Base-by-base conservation (phyloP, 2,329 filamentous ascomycete genomes). In the Tolypocladium amazonense region DNA sequence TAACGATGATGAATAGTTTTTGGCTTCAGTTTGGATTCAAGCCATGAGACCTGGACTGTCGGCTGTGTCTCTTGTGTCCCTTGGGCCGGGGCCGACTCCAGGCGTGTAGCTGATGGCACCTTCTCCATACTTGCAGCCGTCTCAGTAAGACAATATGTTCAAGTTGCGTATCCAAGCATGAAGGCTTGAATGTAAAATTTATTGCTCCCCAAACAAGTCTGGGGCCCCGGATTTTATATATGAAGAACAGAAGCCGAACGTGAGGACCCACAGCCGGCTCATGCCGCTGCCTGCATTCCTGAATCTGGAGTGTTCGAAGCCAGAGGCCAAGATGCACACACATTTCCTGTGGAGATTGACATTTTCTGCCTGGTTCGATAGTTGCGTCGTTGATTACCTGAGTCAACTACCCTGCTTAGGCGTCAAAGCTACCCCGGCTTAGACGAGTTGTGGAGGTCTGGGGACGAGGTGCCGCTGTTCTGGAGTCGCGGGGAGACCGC, bases 11-110 rank as follows among this genome's bases (percentile, higher is more conserved):
- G 54, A 30, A 59, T 59, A 12, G 7, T 56, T n/a, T 56, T 59
- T 25, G 61, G 59, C 52, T 61, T 62, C 23, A 61, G 50, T 56
- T 61, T 61, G 55, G 50, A 59, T 56, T 59, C 57, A 7, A 62
- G 55, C 50, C 27, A 58, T 15, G 33, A 58, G 27, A 23, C 20
- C 30, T 58, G 5, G 11, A 57, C 38, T 7, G 18, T 14, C n/a
- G 43, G 7, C 6, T 23, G 43, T 14, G 43, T 20, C 33, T 38
- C 52, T 38, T 33, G 52, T 11, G n/a, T 45, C 20, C 25, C 43
- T 6, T 5, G 43, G 4, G 41, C 18, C 41, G 43, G n/a, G 4
- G n/a, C 43, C 8, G 43, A 12, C 43, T 45, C 43, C n/a, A 45
- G 7, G 43, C 43, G 43, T 25, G n/a, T 45, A 12, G n/a, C n/a